phyloP scores from a whole-genome alignment of 257 asterid genomes.

The Osmanthus fragrans region DNA sequence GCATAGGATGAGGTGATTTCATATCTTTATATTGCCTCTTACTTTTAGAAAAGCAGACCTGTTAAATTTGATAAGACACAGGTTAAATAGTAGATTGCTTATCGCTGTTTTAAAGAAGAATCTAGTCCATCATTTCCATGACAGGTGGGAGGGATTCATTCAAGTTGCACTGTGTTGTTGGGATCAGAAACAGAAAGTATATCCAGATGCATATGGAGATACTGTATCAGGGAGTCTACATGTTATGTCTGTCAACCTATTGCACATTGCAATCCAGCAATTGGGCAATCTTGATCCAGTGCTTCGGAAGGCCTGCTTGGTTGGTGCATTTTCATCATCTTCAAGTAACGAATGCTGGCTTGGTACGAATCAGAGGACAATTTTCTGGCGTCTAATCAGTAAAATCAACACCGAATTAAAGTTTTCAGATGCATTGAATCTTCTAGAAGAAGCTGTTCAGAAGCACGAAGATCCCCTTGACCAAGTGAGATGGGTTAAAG shows the following conservation, averaged over 20 bases:
- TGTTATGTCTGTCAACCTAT: conserved; percentile 39
- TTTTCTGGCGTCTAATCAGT: conserved; percentile 45
- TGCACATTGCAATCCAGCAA: conserved; percentile 58
- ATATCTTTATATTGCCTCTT: not conserved
- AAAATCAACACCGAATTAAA: conserved; percentile 42
- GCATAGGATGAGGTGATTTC: not conserved
- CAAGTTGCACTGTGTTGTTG: conserved; percentile 63
- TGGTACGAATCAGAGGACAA: conserved; percentile 35
- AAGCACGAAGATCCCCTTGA: conserved; percentile 56
- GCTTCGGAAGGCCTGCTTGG: conserved; percentile 75
- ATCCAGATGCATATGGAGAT: conserved; percentile 21
- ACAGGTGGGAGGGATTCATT: conserved; percentile 90
- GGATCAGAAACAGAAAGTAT: conserved; percentile 40
- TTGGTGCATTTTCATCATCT: conserved; percentile 52
- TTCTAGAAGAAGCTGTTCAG: conserved; percentile 45
- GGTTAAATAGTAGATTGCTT: not conserved
- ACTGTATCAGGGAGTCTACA: conserved; percentile 29
- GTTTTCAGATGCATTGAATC: conserved; percentile 38
- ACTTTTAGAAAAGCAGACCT: not conserved
- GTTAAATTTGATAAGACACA: not conserved
- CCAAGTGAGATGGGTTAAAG: conserved; percentile 60
- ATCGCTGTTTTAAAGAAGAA: not conserved
- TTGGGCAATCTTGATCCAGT: conserved; percentile 52
- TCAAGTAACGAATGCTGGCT: conserved; percentile 40
- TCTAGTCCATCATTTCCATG: conserved; percentile 3